Conservation (phyloP, 371 early-diverging fungal species). For the Lichtheimia corymbifera region DNA sequence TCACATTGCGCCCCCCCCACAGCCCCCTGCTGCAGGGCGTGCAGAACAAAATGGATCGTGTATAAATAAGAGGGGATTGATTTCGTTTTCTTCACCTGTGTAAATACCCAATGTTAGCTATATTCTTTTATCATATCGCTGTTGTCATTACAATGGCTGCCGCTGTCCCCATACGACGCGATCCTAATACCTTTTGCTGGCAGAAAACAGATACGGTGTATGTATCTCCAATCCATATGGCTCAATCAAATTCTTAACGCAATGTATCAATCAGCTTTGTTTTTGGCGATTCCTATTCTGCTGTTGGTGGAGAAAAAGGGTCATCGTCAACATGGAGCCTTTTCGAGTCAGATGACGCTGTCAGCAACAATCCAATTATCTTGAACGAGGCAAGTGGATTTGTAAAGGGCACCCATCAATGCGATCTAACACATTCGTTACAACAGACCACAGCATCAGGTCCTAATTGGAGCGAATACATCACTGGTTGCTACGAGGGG, state of each 20-base stretch:
- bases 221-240: not conserved
- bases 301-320: slow-evolving; percentile 2
- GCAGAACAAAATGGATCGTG: too few species aligned
- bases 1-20: too few species aligned
- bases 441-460: slow-evolving; percentile 4
- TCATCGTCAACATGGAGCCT: not conserved
- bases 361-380: slow-evolving; percentile 3
- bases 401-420: not conserved
- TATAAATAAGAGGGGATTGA: too few species aligned
- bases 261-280: not conserved
- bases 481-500: slow-evolving; percentile 8
- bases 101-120: too few species aligned
- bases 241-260: not conserved
- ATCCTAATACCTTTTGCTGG: not conserved
- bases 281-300: slow-evolving; percentile 8
- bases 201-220: not conserved
- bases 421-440: not conserved
- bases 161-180: too few species aligned
- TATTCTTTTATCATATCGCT: too few species aligned
- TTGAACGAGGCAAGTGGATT: not conserved
- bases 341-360: not conserved
- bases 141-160: too few species aligned
- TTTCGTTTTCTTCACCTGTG: too few species aligned
- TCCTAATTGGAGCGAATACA: slow-evolving; percentile 6
- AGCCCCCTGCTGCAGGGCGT: too few species aligned